Percentiles rank a stretch among this genome's conserved stretches.
Evolutionary conservation across 2,329 filamentous ascomycete genomes (phyloP).

Genomic region (Leptographium radiaticola): DNA sequence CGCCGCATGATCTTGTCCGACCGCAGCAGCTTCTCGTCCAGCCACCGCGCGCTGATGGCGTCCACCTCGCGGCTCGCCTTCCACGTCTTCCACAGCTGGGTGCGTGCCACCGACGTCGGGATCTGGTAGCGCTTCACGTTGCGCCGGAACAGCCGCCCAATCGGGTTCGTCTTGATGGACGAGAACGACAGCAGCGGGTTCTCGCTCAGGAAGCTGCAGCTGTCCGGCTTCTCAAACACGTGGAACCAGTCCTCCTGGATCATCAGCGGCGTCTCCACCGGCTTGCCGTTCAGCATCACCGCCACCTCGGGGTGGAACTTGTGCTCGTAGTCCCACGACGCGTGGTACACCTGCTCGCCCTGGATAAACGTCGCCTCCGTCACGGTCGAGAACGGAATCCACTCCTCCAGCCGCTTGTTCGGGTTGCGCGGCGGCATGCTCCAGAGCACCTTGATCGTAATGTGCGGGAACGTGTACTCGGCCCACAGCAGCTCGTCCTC

Average conservation of each 20-base stretch:
- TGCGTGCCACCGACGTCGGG: conserved; percentile 29
- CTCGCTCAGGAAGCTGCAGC: conserved; percentile 31
- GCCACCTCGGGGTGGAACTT: conserved; percentile 32
- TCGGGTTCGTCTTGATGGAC: conserved; percentile 14
- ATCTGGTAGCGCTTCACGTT: conserved; percentile 23
- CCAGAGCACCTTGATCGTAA: conserved; percentile 41
- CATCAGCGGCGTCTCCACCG: conserved; percentile 39
- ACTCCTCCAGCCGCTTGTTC: conserved; percentile 36
- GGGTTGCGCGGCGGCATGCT: conserved; percentile 35
- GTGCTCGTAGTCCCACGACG: conserved; percentile 33
- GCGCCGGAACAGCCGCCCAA: conserved; percentile 21
- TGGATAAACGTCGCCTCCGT: conserved; percentile 41
- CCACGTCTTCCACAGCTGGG: conserved; percentile 33
- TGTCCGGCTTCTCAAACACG: conserved; percentile 27
- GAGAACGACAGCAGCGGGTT: conserved; percentile 37
- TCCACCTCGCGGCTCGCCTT: conserved; percentile 29
- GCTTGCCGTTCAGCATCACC: conserved; percentile 34
- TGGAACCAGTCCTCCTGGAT: conserved; percentile 32
- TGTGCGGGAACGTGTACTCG: conserved; percentile 38
- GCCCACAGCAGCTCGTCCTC: conserved; percentile 42
- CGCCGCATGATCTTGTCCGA: conserved; percentile 23
- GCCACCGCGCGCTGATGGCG: conserved; percentile 30
- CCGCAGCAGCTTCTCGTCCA: conserved; percentile 31
- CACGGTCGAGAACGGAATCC: conserved; percentile 41
- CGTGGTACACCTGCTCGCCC: conserved; percentile 36